Evolutionary conservation across 2,329 filamentous ascomycete species (phyloP).

Genomic region (Trichoderma oligosporum): DNA sequence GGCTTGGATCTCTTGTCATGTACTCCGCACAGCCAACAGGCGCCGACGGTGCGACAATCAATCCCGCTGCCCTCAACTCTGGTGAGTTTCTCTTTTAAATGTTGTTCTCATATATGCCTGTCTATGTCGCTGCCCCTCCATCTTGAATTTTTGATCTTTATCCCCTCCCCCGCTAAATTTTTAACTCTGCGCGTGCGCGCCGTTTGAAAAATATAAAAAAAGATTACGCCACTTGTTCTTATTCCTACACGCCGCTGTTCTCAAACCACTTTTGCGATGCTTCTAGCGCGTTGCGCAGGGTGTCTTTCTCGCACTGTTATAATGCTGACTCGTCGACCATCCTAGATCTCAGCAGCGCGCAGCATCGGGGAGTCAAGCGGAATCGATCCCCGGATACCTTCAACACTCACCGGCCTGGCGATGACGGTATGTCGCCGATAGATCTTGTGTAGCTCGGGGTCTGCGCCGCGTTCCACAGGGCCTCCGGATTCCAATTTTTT

Average conservation of each 20-base stretch:
- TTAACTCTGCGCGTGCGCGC: background rate
- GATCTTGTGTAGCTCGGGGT: conserved; percentile 34
- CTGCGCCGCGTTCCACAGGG: conserved; percentile 32
- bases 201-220: background rate
- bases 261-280: conserved; percentile 7
- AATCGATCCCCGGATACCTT: conserved; percentile 70
- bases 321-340: conserved; percentile 27
- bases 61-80: conserved; percentile 81
- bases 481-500: conserved; percentile 21
- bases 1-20: conserved; percentile 33
- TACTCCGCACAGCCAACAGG: conserved; percentile 55
- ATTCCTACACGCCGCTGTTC: background rate
- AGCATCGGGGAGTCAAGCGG: conserved; percentile 70
- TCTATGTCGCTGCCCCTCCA: conserved; percentile 14
- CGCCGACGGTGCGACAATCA: conserved; percentile 84
- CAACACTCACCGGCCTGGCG: conserved; percentile 51
- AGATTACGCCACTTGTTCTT: background rate
- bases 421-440: conserved; percentile 65
- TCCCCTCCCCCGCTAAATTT: conserved; percentile 8
- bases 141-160: background rate
- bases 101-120: conserved; percentile 2
- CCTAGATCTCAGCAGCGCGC: conserved; percentile 49
- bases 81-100: conserved; percentile 55
- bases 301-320: conserved; percentile 6
- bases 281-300: background rate